A percentile compares a stretch with the other conserved stretches of the same genome.
Conservation (phyloP, 1,139 yeast species). For the Suhomyces bokatorum region DNA sequence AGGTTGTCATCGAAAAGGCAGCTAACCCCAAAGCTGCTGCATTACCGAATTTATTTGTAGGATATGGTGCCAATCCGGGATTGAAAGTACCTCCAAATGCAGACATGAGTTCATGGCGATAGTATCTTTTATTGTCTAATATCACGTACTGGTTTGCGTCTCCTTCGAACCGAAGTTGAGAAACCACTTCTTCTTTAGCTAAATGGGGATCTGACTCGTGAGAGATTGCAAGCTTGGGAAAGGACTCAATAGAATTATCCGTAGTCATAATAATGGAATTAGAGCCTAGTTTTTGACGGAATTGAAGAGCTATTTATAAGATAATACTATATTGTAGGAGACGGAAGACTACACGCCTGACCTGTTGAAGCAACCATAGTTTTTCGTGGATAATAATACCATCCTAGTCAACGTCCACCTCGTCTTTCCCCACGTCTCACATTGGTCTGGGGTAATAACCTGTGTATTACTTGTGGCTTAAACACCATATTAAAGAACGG, state of each 20-base stretch:
- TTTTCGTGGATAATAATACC: no score
- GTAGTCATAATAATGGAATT: background rate
- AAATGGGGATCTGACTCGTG: background rate
- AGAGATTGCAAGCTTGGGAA: background rate
- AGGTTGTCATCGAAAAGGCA: conserved; percentile 82
- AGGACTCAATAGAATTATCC: background rate
- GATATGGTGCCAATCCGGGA: conserved; percentile 57
- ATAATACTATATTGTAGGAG: background rate
- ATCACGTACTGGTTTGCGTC: conserved; percentile 26
- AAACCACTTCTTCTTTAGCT: background rate
- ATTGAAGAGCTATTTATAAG: background rate
- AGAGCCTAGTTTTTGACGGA: no score
- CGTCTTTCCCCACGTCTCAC: no score
- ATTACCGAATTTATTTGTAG: conserved; percentile 64
- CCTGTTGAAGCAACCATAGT: no score
- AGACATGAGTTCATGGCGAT: conserved; percentile 30
- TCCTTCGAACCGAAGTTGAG: conserved; percentile 15
- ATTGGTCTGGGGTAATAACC: no score
- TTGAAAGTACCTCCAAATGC: conserved; percentile 48
- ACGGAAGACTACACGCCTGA: no score
- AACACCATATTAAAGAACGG: no score
- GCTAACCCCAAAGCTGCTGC: conserved; percentile 85
- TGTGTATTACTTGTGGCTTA: no score
- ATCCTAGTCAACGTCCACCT: no score
- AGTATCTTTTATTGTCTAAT: conserved; percentile 22